phyloP scores from a whole-genome alignment of 2,329 filamentous ascomycete species.

The Leptosphaerulina australis region DNA sequence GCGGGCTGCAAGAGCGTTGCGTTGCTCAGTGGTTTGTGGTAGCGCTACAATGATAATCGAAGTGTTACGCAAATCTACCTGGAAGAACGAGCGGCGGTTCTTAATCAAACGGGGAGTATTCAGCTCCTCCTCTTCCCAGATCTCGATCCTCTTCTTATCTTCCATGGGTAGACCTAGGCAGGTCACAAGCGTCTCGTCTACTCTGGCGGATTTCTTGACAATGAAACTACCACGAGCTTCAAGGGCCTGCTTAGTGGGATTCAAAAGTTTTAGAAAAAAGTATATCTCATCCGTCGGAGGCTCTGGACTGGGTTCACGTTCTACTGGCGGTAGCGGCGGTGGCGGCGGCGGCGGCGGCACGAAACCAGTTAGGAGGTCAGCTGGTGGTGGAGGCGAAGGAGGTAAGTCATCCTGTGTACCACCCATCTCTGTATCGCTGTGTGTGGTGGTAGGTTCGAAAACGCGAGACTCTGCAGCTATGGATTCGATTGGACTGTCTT shows the following conservation, averaged over 20 bases:
- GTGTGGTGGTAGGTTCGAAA: constrained; percentile 28
- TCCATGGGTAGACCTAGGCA: constrained; percentile 39
- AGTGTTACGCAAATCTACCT: constrained; percentile 41
- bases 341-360: constrained; percentile 28
- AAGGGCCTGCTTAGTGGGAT: constrained; percentile 44
- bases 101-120: constrained; percentile 36
- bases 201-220: constrained; percentile 37
- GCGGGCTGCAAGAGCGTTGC: constrained; percentile 37
- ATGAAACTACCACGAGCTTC: constrained; percentile 43
- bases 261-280: constrained; percentile 51
- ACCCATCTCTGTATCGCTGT: constrained; percentile 46
- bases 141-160: constrained; percentile 52
- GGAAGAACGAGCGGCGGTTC: constrained; percentile 42
- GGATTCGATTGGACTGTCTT: constrained; percentile 17
- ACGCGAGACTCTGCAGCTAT: background rate
- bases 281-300: constrained; percentile 46
- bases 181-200: constrained; percentile 43
- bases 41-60: constrained; percentile 43
- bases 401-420: constrained; percentile 40
- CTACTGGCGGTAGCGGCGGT: constrained; percentile 28
- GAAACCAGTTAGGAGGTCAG: constrained; percentile 23
- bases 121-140: constrained; percentile 57
- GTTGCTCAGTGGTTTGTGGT: constrained; percentile 37
- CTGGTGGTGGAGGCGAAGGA: constrained; percentile 34
- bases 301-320: constrained; percentile 28